Evolutionary conservation across 2,329 filamentous ascomycete species (phyloP).

Genomic region (Scopulariopsis brevicaulis): DNA sequence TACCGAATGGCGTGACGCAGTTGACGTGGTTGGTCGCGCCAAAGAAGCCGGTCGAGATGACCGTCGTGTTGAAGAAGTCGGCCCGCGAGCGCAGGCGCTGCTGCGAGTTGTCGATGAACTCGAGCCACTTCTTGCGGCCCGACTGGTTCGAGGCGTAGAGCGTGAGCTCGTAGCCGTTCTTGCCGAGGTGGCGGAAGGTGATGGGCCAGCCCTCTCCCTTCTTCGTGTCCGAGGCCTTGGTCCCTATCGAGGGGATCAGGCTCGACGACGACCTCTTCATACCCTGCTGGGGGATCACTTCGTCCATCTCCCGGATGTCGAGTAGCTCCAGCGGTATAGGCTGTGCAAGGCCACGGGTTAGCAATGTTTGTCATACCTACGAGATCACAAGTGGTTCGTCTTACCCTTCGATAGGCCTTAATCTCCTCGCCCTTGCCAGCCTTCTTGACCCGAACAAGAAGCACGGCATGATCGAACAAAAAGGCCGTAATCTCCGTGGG

Average conservation of each 20-base stretch:
- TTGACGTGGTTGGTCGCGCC: conserved; percentile 71
- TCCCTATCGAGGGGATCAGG: conserved; percentile 50
- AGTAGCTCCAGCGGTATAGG: conserved; percentile 91
- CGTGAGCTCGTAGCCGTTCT: conserved; percentile 87
- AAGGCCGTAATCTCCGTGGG: conserved; percentile 86
- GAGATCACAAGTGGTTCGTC: conserved; percentile 10
- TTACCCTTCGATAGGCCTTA: conserved; percentile 74
- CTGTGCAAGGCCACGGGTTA: conserved; percentile 21
- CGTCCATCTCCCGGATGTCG: conserved; percentile 93
- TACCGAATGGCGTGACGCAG: conserved; percentile 85
- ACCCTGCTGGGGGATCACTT: conserved; percentile 73
- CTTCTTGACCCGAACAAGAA: conserved; percentile 83
- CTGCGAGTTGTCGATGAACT: conserved; percentile 87
- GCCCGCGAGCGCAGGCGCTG: conserved; percentile 76
- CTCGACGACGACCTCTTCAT: conserved; percentile 83
- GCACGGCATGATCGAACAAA: conserved; percentile 89
- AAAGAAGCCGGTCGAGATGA: conserved; percentile 50
- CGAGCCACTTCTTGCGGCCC: conserved; percentile 91
- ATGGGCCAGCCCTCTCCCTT: conserved; percentile 77
- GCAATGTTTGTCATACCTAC: not conserved
- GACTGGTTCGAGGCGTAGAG: conserved; percentile 79
- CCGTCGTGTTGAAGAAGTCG: conserved; percentile 73
- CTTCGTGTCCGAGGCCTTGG: conserved; percentile 39
- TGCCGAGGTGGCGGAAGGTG: conserved; percentile 91
- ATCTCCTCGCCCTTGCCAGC: conserved; percentile 90